These are phyloP conservation scores for Backusella tuberculispora DNA, from an alignment of 192 early-diverging fungal genomes.

Conservation along the genomic window DNA sequence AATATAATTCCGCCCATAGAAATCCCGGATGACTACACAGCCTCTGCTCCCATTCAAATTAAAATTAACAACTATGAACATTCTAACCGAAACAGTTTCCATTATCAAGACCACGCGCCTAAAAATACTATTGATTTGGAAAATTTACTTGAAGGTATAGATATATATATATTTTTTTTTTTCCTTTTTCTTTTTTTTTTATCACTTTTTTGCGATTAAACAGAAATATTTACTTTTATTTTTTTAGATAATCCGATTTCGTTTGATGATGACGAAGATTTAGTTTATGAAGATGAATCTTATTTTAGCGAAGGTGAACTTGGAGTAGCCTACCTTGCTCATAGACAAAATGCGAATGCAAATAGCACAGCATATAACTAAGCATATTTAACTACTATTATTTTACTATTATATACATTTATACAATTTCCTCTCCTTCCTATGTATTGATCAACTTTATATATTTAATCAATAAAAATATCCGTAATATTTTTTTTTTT, in stretches of 20 bases:
- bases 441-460: background rate
- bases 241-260: background rate
- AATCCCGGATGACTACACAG: background rate
- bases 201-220: too few relatives aligned
- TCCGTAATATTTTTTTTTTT: background rate
- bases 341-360: conserved; percentile 9
- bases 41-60: background rate
- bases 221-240: background rate
- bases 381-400: background rate
- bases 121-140: conserved; percentile 44
- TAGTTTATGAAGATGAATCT: conserved; percentile 9
- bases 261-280: background rate
- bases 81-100: conserved; percentile 46
- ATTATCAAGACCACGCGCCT: conserved; percentile 47
- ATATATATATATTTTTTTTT: background rate
- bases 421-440: too few relatives aligned
- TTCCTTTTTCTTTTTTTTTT: background rate
- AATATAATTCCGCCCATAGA: background rate
- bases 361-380: background rate
- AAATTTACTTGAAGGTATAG: conserved; percentile 35
- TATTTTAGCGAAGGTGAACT: conserved; percentile 19
- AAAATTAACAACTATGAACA: background rate
- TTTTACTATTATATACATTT: background rate
- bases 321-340: conserved; percentile 15
- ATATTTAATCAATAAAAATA: background rate